A percentile compares a stretch with the other conserved stretches of the same genome.
Conservation (phyloP, 371 early-diverging fungal species). For the Mortierella sp. region DNA sequence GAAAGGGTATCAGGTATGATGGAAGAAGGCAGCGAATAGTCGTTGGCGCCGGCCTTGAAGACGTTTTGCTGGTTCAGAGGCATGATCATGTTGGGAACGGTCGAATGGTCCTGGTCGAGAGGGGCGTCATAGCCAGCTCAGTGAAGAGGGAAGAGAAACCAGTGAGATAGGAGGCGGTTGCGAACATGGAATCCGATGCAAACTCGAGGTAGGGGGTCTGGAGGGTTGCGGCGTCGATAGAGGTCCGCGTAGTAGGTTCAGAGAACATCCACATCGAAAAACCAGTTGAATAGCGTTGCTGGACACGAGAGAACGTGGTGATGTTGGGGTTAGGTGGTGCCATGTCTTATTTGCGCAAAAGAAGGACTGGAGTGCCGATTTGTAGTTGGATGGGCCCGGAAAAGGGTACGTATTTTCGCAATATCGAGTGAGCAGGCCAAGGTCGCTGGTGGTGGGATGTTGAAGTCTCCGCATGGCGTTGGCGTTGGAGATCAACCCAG, state of each 20-base stretch:
- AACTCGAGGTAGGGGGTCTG: slow-evolving; percentile 38
- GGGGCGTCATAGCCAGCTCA: slow-evolving; percentile 32
- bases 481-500: no score
- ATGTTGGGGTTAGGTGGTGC: no score
- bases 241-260: slow-evolving; percentile 34
- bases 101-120: slow-evolving; percentile 13
- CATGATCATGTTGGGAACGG: slow-evolving; percentile 36
- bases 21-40: slow-evolving; percentile 16
- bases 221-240: slow-evolving; percentile 26
- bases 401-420: no score
- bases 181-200: slow-evolving; percentile 16
- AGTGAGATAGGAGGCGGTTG: neutral
- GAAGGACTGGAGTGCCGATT: no score
- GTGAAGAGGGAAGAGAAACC: slow-evolving; percentile 41
- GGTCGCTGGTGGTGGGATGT: no score
- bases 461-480: no score
- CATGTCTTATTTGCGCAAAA: no score
- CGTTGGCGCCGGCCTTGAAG: neutral
- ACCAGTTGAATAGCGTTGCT: no score
- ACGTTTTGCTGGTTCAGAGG: slow-evolving; percentile 11
- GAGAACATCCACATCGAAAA: no score
- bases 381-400: no score
- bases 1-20: slow-evolving; percentile 13
- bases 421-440: no score
- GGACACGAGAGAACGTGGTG: no score